Base-by-base conservation (phyloP, 2,329 filamentous ascomycete species). In the Talaromyces sp. region DNA sequence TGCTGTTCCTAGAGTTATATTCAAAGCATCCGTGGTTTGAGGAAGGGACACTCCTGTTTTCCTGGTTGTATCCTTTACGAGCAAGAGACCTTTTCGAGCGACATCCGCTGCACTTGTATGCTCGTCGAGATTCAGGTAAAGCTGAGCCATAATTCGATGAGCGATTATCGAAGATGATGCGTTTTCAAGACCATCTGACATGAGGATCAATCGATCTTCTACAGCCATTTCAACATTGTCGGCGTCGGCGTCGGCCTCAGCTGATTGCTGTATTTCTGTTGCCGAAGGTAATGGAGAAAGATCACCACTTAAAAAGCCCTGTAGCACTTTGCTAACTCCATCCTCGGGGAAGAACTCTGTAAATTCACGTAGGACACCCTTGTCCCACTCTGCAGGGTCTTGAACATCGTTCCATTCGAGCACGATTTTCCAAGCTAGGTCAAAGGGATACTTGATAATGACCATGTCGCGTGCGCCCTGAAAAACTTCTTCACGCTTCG, bases 391-490 rank as follows among this genome's bases (percentile, higher is more conserved):
- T n/a, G 82, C 79, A 54, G 94, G 83, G 53, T 85, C 84, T 66
- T 90, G 86, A 48, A 86, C 79, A 72, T 97, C 92, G 66, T 89
- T 85, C 90, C 93, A 97, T 70, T 97, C 91, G 61, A 99, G 81
- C 31, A 89, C 84, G 62, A 97, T 88, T 67, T 91, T 88, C 95
- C 95, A 99, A 0, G 94, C 94, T 17, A 95, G 81, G 64, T 88
- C 85, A 75, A 88, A 96, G 0, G 91, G 90, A 67, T 97, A 92
- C 67, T 93, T 92, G 72, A 99, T 94, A 62, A 96, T 90, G 62
- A 99, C 93, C 90, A 99, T 96, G 63, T 93, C 94, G 64, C 88
- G 86, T 0, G 93, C 92, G 57, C 94, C 79, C 62, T 89, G 88
- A 68, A 89, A 76, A 0, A 96, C 88, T 64, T 89, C 87, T 38